Percentiles rank a stretch among this genome's conserved stretches.
phyloP scores from a whole-genome alignment of 202 grass and related monocot species.

The Setaria italica region DNA sequence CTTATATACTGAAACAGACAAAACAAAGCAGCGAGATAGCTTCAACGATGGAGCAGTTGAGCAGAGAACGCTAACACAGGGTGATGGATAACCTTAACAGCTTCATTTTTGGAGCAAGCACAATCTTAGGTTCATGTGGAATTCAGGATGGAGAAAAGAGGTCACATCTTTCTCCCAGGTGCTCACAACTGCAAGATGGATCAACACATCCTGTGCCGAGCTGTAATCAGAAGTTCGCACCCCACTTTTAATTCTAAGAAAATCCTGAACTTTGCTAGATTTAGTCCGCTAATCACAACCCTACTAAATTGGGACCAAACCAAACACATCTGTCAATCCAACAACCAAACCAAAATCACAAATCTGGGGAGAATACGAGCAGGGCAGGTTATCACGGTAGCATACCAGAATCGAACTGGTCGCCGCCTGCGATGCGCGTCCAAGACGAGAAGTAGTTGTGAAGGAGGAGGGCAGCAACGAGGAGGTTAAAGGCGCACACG shows the following conservation, averaged over 20 bases:
- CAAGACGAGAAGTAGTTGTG: conserved; percentile 60
- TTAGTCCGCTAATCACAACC: not conserved
- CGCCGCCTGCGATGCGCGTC: conserved; percentile 48
- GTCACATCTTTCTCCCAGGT: not conserved
- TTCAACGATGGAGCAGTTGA: not conserved
- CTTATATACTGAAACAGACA: not conserved
- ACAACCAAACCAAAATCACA: not conserved
- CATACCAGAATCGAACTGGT: conserved; percentile 65
- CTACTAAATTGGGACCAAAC: not conserved
- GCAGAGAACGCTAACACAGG: not conserved
- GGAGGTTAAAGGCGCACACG: conserved; percentile 80
- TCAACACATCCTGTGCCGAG: not conserved
- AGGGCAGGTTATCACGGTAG: too few species aligned
- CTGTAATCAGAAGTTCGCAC: not conserved
- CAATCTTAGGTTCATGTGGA: not conserved
- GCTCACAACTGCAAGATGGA: not conserved
- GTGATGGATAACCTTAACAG: not conserved
- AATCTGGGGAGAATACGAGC: too few species aligned
- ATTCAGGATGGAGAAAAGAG: not conserved
- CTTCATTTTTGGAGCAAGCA: not conserved
- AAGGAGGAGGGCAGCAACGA: conserved; percentile 67
- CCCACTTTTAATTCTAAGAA: not conserved
- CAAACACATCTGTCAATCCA: not conserved
- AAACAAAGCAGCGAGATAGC: not conserved
- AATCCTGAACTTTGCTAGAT: conserved; percentile 1